These are phyloP conservation scores for Sugiyamaella sp. DNA, from an alignment of 1,139 yeast species.

Conservation along the genomic window DNA sequence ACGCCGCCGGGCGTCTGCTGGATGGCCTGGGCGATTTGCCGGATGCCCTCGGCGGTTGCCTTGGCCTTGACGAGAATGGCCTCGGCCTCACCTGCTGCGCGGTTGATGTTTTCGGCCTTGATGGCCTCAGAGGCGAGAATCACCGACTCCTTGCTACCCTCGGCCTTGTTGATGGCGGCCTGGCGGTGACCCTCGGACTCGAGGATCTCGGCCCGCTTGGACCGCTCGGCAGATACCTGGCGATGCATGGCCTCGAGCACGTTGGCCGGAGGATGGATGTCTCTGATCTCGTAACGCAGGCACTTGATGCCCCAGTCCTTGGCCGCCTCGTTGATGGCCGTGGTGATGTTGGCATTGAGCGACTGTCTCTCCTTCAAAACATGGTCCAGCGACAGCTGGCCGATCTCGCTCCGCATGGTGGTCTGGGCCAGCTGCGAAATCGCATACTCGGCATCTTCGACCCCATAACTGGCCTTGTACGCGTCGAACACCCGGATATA, in stretches of 20 bases:
- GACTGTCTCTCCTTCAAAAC: constrained; percentile 76
- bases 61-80: constrained; percentile 67
- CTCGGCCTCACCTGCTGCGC: constrained; percentile 71
- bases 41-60: constrained; percentile 76
- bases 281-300: constrained; percentile 82
- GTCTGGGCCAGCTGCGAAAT: constrained; percentile 86
- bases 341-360: constrained; percentile 71
- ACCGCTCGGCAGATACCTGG: constrained; percentile 84
- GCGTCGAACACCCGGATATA: constrained; percentile 80
- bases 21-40: constrained; percentile 66
- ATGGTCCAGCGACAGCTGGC: constrained; percentile 75
- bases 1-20: constrained; percentile 67
- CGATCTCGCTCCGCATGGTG: constrained; percentile 88
- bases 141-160: constrained; percentile 71
- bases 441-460: constrained; percentile 86
- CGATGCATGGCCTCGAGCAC: constrained; percentile 93
- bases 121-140: constrained; percentile 73
- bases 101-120: constrained; percentile 63
- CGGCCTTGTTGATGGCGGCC: constrained; percentile 77
- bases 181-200: constrained; percentile 86
- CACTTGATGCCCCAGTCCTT: constrained; percentile 86
- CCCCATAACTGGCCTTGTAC: constrained; percentile 85
- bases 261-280: constrained; percentile 83
- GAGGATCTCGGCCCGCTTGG: constrained; percentile 82
- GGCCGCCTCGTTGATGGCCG: constrained; percentile 84